Conservation (phyloP, 768 basidiomycete species). For the Serendipita indica region DNA sequence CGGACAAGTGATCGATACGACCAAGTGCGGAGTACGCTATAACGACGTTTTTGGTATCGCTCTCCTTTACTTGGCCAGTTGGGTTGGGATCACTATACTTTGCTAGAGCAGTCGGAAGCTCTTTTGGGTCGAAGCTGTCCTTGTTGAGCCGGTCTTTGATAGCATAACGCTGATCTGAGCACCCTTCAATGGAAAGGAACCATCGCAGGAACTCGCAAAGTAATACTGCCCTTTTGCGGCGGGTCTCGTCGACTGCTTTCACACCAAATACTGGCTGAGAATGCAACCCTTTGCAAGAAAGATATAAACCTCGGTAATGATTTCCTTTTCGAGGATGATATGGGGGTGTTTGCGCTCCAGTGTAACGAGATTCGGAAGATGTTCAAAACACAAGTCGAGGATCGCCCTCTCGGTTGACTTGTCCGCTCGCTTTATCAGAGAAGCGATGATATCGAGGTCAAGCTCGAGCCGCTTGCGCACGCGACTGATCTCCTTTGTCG, state of each 20-base stretch:
- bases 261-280: neutral
- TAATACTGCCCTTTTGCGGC: neutral
- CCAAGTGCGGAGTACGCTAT: neutral
- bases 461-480: neutral
- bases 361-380: neutral
- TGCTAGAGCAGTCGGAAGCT: neutral
- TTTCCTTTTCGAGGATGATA: neutral
- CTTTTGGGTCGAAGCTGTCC: neutral
- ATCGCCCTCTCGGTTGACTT: constrained; percentile 2
- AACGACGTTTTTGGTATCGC: neutral
- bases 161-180: neutral
- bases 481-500: neutral
- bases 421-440: neutral
- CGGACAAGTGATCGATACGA: neutral
- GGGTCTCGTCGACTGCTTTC: neutral
- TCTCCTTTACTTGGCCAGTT: neutral
- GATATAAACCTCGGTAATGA: neutral
- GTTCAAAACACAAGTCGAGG: neutral
- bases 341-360: neutral
- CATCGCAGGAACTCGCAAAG: neutral
- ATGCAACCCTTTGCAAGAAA: constrained; percentile 3
- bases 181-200: neutral
- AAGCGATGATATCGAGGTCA: neutral
- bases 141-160: neutral
- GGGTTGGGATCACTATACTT: no score